Evolutionary conservation across 2,329 filamentous ascomycete species (phyloP).

Genomic region (Blumeria graminis): DNA sequence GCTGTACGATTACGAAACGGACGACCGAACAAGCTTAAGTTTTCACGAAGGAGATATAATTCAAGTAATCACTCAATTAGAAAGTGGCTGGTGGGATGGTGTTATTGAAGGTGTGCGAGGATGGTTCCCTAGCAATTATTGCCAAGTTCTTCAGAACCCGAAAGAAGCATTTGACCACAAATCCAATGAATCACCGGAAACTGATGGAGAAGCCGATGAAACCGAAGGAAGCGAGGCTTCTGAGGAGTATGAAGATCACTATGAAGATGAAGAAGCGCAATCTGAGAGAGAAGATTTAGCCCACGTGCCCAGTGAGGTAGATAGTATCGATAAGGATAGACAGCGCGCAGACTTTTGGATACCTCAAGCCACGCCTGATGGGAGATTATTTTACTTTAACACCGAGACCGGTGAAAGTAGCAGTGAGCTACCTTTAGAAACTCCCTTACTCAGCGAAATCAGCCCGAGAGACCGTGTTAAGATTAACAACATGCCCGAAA

Average conservation of each 20-base stretch:
- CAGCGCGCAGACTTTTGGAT: slow-evolving; percentile 96
- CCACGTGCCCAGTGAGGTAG: slow-evolving; percentile 37
- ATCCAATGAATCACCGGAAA: slow-evolving; percentile 23
- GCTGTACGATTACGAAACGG: slow-evolving; percentile 92
- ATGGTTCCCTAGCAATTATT: slow-evolving; percentile 99
- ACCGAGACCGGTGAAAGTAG: slow-evolving; percentile 88
- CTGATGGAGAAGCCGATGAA: slow-evolving; percentile 29
- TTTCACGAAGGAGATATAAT: slow-evolving; percentile 95
- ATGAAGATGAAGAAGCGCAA: slow-evolving; percentile 39
- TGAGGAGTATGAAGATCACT: slow-evolving; percentile 37
- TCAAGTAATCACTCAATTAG: slow-evolving; percentile 90
- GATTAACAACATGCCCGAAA: slow-evolving; percentile 63
- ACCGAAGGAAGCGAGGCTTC: slow-evolving; percentile 37
- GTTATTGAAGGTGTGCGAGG: slow-evolving; percentile 90
- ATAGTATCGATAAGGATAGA: slow-evolving; percentile 37
- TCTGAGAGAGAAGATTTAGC: slow-evolving; percentile 31
- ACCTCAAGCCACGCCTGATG: slow-evolving; percentile 83
- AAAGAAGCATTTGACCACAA: slow-evolving; percentile 44
- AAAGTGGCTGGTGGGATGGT: slow-evolving; percentile 98
- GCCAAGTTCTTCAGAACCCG: slow-evolving; percentile 55
- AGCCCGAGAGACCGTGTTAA: slow-evolving; percentile 78
- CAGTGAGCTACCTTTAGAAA: slow-evolving; percentile 84
- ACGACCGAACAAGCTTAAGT: slow-evolving; percentile 88
- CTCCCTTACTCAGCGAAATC: slow-evolving; percentile 60
- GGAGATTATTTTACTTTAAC: slow-evolving; percentile 91